Evolutionary conservation across 2,329 filamentous ascomycete species (phyloP).

Genomic region (Ophiocordyceps polyrhachis-furcata): DNA sequence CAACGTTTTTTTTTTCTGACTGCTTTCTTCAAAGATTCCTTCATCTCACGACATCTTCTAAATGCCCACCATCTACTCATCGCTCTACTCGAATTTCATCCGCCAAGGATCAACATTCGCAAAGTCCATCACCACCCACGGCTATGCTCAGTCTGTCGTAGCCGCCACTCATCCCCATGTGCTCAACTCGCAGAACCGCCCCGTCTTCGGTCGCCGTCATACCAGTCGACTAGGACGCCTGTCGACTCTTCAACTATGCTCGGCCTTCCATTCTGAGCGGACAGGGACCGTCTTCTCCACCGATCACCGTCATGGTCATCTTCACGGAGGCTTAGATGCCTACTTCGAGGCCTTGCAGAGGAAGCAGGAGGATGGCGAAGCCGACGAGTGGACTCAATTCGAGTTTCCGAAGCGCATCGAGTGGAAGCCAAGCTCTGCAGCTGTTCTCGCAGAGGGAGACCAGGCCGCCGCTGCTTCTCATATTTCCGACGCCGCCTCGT

Average conservation of each 20-base stretch:
- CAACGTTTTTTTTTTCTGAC: neutral
- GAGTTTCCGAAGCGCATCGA: slow-evolving; percentile 78
- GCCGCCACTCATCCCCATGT: slow-evolving; percentile 70
- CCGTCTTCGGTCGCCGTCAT: slow-evolving; percentile 40
- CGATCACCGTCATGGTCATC: slow-evolving; percentile 35
- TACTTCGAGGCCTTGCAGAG: slow-evolving; percentile 86
- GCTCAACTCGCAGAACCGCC: slow-evolving; percentile 54
- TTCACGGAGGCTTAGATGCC: slow-evolving; percentile 58
- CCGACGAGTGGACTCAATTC: slow-evolving; percentile 80
- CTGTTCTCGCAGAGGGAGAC: slow-evolving; percentile 39
- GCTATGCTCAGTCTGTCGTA: slow-evolving; percentile 94
- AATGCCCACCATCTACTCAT: slow-evolving; percentile 67
- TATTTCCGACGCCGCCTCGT: slow-evolving; percentile 17
- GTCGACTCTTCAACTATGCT: slow-evolving; percentile 45
- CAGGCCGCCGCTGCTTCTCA: slow-evolving; percentile 8
- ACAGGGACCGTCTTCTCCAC: slow-evolving; percentile 26
- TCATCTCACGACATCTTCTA: slow-evolving; percentile 40
- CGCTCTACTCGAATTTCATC: slow-evolving; percentile 64
- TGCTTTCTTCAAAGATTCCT: slow-evolving; percentile 17
- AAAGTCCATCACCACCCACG: slow-evolving; percentile 92
- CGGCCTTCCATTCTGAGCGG: slow-evolving; percentile 52
- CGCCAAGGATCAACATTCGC: slow-evolving; percentile 72
- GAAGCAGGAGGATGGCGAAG: slow-evolving; percentile 41
- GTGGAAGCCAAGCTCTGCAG: slow-evolving; percentile 51
- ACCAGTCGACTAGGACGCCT: slow-evolving; percentile 35